phyloP scores from a whole-genome alignment of 768 basidiomycete genomes.

The Scleroderma citrinum region DNA sequence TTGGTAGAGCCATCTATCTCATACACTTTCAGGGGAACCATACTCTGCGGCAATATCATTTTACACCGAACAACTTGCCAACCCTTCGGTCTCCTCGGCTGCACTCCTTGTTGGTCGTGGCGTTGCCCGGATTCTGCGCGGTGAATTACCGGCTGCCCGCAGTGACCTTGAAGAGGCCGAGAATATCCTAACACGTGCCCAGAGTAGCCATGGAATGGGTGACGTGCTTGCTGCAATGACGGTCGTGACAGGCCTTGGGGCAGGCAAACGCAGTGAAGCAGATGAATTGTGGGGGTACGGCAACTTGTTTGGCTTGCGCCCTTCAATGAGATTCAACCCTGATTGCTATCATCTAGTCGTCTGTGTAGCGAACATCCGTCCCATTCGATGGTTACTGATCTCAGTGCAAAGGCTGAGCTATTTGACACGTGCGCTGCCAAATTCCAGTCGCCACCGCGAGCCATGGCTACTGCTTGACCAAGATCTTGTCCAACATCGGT shows the following conservation, averaged over 20 bases:
- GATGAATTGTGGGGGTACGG: conserved; percentile 69
- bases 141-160: conserved; percentile 69
- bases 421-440: conserved; percentile 62
- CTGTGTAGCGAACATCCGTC: conserved; percentile 48
- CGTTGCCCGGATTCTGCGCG: conserved; percentile 69
- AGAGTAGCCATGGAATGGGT: conserved; percentile 35
- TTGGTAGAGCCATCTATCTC: background rate
- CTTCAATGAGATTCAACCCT: conserved; percentile 6
- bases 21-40: conserved; percentile 20
- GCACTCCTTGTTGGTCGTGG: conserved; percentile 76
- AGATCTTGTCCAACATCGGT: background rate
- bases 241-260: conserved; percentile 57
- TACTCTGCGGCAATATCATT: conserved; percentile 46
- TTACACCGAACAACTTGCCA: conserved; percentile 79
- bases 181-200: conserved; percentile 39
- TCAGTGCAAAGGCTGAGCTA: conserved; percentile 50
- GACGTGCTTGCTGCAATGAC: conserved; percentile 66
- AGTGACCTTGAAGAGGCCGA: conserved; percentile 73
- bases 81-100: conserved; percentile 69
- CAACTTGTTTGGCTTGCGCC: conserved; percentile 1
- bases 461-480: conserved; percentile 16
- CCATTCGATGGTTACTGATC: conserved; percentile 64
- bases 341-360: conserved; percentile 25
- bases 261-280: conserved; percentile 51
- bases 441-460: conserved; percentile 54